Evolutionary conservation across 2,329 filamentous ascomycete genomes (phyloP).

Genomic region (Fusarium sp.): DNA sequence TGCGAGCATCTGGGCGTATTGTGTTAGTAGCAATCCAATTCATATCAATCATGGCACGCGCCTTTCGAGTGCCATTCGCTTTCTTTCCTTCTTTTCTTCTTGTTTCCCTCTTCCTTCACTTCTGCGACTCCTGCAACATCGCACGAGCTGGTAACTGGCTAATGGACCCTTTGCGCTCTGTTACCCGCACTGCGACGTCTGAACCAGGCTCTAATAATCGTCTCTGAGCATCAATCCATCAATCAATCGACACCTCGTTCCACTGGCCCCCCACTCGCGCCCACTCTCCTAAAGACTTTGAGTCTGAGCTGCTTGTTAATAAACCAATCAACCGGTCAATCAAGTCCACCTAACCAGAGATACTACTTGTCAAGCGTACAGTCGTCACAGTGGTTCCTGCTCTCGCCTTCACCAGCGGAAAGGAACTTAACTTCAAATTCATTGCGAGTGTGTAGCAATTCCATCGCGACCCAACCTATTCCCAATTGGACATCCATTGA

Average conservation of each 20-base stretch:
- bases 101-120: not conserved
- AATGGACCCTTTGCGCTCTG: conserved; percentile 24
- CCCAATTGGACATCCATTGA: conserved; percentile 34
- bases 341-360: not conserved
- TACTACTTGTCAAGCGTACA: conserved; percentile 18
- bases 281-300: conserved; percentile 14
- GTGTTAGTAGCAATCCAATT: conserved; percentile 20
- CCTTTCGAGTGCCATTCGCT: conserved; percentile 4
- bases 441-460: not conserved
- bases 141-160: conserved; percentile 19
- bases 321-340: conserved; percentile 23
- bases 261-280: conserved; percentile 36
- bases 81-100: not conserved
- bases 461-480: conserved; percentile 35
- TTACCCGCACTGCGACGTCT: conserved; percentile 15
- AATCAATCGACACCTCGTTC: conserved; percentile 43
- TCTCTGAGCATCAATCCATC: conserved; percentile 31
- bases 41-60: conserved; percentile 28
- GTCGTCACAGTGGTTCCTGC: conserved; percentile 21
- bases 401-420: not conserved
- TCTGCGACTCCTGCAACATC: conserved; percentile 10
- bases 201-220: conserved; percentile 7
- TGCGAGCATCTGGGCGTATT: conserved; percentile 3
- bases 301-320: conserved; percentile 25
- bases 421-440: conserved; percentile 9